Base-by-base conservation (phyloP, 2,329 filamentous ascomycete species). In the Phaeophleospora eucalypticola region DNA sequence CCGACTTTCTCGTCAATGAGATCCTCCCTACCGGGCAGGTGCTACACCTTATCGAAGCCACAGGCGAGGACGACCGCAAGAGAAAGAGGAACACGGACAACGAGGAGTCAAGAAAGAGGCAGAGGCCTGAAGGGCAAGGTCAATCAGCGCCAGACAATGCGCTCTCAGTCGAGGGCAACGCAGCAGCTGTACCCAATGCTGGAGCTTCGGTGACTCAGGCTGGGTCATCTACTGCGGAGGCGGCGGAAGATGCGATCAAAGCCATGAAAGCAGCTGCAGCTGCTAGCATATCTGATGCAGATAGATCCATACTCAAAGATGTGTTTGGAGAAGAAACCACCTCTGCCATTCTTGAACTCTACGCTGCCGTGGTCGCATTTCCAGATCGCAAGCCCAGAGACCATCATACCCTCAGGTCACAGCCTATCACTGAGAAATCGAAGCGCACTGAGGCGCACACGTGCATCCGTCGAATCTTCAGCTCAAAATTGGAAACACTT, bases 1-100 rank as follows among this genome's bases (percentile, higher is more conserved):
- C 89, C 3, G 90, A 96, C 66, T 96, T 96, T 60, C 75, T 93
- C 58, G 90, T 96, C 58, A 90, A 95, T 62, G 90, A 96, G 68
- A 91, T 96, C 52, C 72, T 79, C 16, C 82, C 83, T 21, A 80
- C 85, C 61, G 89, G 89, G 14, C 70, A 82, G 44, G 87, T 95
- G 12, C 67, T 93, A 43, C 88, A 91, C 66, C 72, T 96, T 40
- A 74, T 68, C 47, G 77, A 74, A 43, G 67, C 77, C 19, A 20
- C 53, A 36, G 41, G 46, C 21, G 46, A 42, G 10, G 35, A 40
- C 34, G 53, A 58, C 12, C 46, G 48, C 21, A 61, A 61, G 52
- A 47, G 55, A 33, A 56, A 58, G 39, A 51, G 57, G 19, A 49
- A 54, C 4, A 43, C 52, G 17, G 48, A 50, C 12, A 46, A 35